Conservation (phyloP, 768 basidiomycete genomes). For the Pulveroboletus sp. region DNA sequence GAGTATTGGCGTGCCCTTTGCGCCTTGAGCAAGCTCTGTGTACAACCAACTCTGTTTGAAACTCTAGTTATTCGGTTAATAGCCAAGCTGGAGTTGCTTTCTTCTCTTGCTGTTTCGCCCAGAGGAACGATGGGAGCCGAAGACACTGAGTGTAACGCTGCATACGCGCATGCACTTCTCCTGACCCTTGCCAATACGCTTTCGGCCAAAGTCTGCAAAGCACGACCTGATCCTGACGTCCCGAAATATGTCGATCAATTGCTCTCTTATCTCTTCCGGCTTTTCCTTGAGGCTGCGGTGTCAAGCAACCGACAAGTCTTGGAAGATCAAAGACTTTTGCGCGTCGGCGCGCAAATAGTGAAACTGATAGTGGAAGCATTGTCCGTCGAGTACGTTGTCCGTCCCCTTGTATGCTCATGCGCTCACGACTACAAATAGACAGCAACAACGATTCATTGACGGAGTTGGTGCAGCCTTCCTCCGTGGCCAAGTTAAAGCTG, state of each 20-base stretch:
- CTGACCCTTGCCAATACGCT: constrained; percentile 63
- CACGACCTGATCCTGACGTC: constrained; percentile 61
- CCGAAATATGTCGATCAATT: constrained; percentile 75
- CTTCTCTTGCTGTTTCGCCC: constrained; percentile 30
- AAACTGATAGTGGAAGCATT: constrained; percentile 63
- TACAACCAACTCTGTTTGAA: constrained; percentile 76
- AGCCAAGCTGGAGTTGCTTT: constrained; percentile 72
- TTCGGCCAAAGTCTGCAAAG: constrained; percentile 40
- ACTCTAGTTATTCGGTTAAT: constrained; percentile 71
- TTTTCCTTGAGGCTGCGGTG: constrained; percentile 47
- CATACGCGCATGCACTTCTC: constrained; percentile 84
- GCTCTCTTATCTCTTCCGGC: constrained; percentile 63
- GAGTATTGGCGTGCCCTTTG: constrained; percentile 65
- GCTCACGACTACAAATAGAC: constrained; percentile 30
- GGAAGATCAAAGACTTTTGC: constrained; percentile 34
- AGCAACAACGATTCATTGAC: constrained; percentile 55
- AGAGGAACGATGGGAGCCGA: constrained; percentile 8
- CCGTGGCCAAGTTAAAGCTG: constrained; percentile 39
- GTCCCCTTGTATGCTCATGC: not conserved
- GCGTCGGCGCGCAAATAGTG: constrained; percentile 58
- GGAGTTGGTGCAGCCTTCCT: constrained; percentile 39
- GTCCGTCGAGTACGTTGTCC: constrained; percentile 53
- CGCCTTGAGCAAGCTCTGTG: constrained; percentile 67
- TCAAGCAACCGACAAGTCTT: constrained; percentile 22
- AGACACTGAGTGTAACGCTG: constrained; percentile 60